These are phyloP conservation scores for Pichia occidentalis DNA, from an alignment of 805 yeast genomes.

Conservation along the genomic window DNA sequence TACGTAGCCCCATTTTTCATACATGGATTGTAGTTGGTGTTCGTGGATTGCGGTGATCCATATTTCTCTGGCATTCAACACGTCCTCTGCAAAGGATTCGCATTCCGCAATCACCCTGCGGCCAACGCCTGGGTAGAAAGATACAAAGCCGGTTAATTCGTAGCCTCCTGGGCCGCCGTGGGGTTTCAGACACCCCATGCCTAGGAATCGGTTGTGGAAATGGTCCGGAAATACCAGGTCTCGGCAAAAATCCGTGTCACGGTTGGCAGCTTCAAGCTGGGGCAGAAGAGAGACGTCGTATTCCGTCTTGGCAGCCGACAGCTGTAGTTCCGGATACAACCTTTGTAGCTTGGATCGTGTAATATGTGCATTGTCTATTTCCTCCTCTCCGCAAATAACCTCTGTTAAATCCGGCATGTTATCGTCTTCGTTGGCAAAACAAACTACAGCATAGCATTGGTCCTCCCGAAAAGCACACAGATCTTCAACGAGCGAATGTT, in stretches of 20 bases:
- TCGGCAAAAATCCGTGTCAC: neutral
- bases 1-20: conserved; percentile 36
- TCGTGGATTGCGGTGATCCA: conserved; percentile 41
- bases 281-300: too few species aligned
- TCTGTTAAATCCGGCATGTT: conserved; percentile 1
- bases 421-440: conserved; percentile 21
- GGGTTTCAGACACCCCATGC: conserved; percentile 33
- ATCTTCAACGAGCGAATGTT: conserved; percentile 23
- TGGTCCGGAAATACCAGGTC: conserved; percentile 23
- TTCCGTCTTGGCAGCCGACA: conserved; percentile 7
- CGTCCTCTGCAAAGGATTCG: conserved; percentile 12
- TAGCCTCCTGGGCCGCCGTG: conserved; percentile 12
- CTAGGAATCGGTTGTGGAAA: conserved; percentile 22
- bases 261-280: too few species aligned
- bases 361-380: conserved; percentile 16
- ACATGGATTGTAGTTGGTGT: conserved; percentile 43
- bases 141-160: conserved; percentile 49
- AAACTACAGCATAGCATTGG: conserved; percentile 21
- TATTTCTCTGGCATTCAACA: conserved; percentile 18
- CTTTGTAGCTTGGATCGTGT: conserved; percentile 18
- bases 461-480: conserved; percentile 22
- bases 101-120: conserved; percentile 19
- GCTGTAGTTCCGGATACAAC: conserved; percentile 16
- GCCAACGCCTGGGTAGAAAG: conserved; percentile 38
- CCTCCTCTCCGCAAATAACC: neutral